Percentiles rank a stretch among this genome's conserved stretches.
Conservation (phyloP, 257 asterid genomes). For the Solanum tacnaense region DNA sequence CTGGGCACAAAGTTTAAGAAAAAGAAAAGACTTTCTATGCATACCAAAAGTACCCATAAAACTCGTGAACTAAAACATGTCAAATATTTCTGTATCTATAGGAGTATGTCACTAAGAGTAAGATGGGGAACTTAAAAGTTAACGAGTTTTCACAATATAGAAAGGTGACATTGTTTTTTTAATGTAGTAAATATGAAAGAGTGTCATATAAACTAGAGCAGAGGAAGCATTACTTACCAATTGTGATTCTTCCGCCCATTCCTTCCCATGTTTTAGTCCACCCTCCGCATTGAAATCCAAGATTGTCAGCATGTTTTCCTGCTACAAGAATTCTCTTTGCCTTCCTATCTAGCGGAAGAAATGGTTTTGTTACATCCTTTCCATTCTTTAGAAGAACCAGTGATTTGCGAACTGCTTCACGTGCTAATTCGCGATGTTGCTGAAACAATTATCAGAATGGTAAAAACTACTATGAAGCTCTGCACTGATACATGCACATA, state of each 20-base stretch:
- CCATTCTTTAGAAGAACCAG: slow-evolving; percentile 70
- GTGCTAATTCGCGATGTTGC: slow-evolving; percentile 26
- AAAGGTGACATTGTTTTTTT: background rate
- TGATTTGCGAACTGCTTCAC: slow-evolving; percentile 37
- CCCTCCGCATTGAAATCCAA: slow-evolving; percentile 82
- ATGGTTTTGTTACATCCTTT: slow-evolving; percentile 39
- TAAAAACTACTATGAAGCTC: background rate
- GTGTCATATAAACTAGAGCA: background rate
- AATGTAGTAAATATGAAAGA: background rate
- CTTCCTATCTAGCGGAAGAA: slow-evolving; percentile 51
- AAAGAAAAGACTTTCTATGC: background rate
- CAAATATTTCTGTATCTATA: background rate
- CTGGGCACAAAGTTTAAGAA: background rate
- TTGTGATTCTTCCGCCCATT: slow-evolving; percentile 54
- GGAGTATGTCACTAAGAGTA: background rate
- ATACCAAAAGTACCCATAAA: background rate
- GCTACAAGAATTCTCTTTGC: slow-evolving; percentile 52
- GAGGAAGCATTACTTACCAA: slow-evolving; percentile 26
- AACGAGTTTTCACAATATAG: background rate
- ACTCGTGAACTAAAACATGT: background rate
- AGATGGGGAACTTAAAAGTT: background rate
- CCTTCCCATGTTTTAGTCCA: slow-evolving; percentile 87
- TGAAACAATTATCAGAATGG: slow-evolving; percentile 1
- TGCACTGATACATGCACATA: background rate
- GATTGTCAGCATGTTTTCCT: slow-evolving; percentile 61